phyloP scores from a whole-genome alignment of 768 basidiomycete species.

The Chalciporus piperatus region DNA sequence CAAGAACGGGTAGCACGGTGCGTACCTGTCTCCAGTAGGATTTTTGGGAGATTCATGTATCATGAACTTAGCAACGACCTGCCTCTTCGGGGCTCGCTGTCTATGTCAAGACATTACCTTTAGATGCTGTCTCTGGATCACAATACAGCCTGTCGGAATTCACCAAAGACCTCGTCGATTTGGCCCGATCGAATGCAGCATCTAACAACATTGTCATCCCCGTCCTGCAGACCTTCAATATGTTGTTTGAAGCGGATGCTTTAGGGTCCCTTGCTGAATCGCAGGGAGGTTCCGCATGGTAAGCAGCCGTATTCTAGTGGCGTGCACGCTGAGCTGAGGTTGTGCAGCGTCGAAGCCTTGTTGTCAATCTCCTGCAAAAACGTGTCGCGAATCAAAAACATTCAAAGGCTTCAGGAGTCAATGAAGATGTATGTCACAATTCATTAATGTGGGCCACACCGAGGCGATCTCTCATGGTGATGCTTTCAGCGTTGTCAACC shows the following conservation, averaged over 20 bases:
- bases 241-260: constrained; percentile 68
- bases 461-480: constrained; percentile 13
- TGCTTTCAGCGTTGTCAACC: constrained; percentile 55
- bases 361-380: constrained; percentile 59
- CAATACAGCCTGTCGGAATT: constrained; percentile 52
- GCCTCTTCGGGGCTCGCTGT: constrained; percentile 57
- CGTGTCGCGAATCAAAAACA: constrained; percentile 69
- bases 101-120: constrained; percentile 55
- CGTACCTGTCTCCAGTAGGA: constrained; percentile 29
- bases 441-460: constrained; percentile 12
- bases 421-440: constrained; percentile 74
- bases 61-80: constrained; percentile 58
- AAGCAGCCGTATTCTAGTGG: constrained; percentile 23
- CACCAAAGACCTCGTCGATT: constrained; percentile 53
- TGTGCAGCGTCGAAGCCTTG: constrained; percentile 50
- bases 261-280: constrained; percentile 48
- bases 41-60: constrained; percentile 15
- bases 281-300: constrained; percentile 52
- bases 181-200: constrained; percentile 50
- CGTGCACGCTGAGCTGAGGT: constrained; percentile 9
- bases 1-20: constrained; percentile 84
- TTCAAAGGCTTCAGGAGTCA: constrained; percentile 75
- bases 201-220: constrained; percentile 82
- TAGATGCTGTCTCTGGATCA: constrained; percentile 24
- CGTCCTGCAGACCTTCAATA: constrained; percentile 68